phyloP scores from a whole-genome alignment of 371 early-diverging fungal genomes.

The Scutellospora calospora region DNA sequence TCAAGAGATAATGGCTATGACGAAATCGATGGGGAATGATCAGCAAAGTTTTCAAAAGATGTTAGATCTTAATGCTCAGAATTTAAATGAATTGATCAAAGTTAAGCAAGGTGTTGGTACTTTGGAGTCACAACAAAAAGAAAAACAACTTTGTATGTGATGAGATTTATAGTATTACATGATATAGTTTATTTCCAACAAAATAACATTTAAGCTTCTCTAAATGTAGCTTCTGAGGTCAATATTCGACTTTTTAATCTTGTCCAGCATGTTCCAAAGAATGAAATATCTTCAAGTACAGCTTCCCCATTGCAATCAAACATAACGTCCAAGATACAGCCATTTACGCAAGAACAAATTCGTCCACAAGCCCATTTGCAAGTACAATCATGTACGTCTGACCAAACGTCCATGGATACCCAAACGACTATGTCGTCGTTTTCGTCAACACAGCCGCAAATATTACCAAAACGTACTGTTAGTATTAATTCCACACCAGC shows the following conservation, averaged over 20 bases:
- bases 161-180: too few relatives aligned
- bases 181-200: too few relatives aligned
- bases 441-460: neutral
- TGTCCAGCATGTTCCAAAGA: neutral
- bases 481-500: neutral
- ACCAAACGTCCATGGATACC: neutral
- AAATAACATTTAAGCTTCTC: too few relatives aligned
- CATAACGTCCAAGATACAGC: too few relatives aligned
- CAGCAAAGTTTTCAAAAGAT: constrained; percentile 10
- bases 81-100: neutral
- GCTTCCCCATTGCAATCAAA: constrained; percentile 5
- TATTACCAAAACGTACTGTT: constrained; percentile 18
- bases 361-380: neutral
- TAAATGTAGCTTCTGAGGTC: neutral
- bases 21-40: neutral
- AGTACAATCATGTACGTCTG: neutral
- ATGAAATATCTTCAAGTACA: neutral
- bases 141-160: constrained; percentile 2
- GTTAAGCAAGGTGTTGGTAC: neutral
- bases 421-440: neutral
- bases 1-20: neutral
- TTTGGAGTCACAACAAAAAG: neutral
- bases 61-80: constrained; percentile 4
- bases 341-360: too few relatives aligned
- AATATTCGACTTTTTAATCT: constrained; percentile 6